Evolutionary conservation across 495 filamentous ascomycete species (phyloP), one percentile per base, ranked within the genome.

Genomic region (Corynascus novoguineensis): DNA sequence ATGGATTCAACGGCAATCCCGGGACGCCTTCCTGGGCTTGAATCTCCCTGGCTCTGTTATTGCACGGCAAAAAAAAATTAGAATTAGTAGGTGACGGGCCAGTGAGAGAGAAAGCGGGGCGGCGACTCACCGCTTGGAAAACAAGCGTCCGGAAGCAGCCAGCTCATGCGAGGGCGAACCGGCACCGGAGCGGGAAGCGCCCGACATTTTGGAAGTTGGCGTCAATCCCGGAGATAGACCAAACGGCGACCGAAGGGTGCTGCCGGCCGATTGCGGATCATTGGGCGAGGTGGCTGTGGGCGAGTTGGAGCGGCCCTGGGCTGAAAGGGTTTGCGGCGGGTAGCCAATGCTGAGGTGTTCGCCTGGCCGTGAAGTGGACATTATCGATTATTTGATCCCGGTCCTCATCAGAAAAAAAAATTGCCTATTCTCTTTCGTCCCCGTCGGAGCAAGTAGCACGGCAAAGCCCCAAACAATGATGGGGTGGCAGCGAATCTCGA

Each of bases 161-260:
- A 78, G 68, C 58, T 97, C 95, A 75, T 96, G 92, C 71, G 92
- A 96, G 64, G 93, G 93, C 80, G 93, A 98, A 72, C 92, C 93
- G 80, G 90, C 85, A 78, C 92, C 92, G 61, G 92, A 83, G 72
- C 95, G 85, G 65, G 86, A 78, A 68, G 75, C 83, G 62, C 85
- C 85, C 57, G 89, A 82, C 69, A 89, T 86, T 63, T 83, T 85
- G 59, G 81, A 77, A 63, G 84, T 74, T 53, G 81, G 75, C 59
- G 76, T 84, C 61, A 89, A 73, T 46, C 81, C 78, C 58, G 80
- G 82, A 35, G 83, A 79, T 54, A 84, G 75, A 37, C 86, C 85
- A 64, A 95, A 90, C 14, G 90, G 86, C 51, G 89, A 86, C 70
- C 90, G 83, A 48, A 86, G 71, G 42, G 83, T 73, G 67, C 76